These are phyloP conservation scores for Pichia membranifaciens DNA, from an alignment of 805 yeast species.

Conservation along the genomic window DNA sequence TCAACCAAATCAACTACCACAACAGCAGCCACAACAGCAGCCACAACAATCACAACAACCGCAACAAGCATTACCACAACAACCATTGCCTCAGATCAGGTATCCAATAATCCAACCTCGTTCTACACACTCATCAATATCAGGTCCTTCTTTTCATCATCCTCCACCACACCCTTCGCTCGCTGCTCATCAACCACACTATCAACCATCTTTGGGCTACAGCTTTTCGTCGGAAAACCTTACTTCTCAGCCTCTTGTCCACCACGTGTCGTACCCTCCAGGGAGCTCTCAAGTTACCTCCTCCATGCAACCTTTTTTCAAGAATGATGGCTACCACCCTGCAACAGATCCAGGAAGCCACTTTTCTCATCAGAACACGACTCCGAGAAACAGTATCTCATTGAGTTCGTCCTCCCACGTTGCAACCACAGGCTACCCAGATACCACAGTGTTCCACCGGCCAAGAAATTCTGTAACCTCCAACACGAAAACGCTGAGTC, in stretches of 20 bases:
- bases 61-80: neutral
- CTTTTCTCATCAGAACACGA: neutral
- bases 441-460: too few species aligned
- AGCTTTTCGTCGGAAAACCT: neutral
- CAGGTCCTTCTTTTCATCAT: neutral
- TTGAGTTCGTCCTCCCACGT: too few species aligned
- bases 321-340: too few species aligned
- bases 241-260: neutral
- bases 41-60: conserved; percentile 8
- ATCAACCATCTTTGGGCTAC: too few species aligned
- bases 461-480: too few species aligned
- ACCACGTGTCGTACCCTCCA: neutral
- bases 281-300: neutral
- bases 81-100: neutral
- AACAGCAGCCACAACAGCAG: conserved; percentile 9
- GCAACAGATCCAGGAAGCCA: too few species aligned
- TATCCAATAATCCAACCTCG: neutral
- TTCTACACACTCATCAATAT: neutral
- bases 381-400: neutral
- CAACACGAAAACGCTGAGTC: neutral
- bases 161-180: neutral
- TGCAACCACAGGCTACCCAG: too few species aligned
- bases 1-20: neutral
- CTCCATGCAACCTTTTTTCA: too few species aligned
- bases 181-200: neutral